A percentile compares a stretch with the other conserved stretches of the same genome.
phyloP scores from a whole-genome alignment of 768 basidiomycete genomes.

The Russula vinacea region DNA sequence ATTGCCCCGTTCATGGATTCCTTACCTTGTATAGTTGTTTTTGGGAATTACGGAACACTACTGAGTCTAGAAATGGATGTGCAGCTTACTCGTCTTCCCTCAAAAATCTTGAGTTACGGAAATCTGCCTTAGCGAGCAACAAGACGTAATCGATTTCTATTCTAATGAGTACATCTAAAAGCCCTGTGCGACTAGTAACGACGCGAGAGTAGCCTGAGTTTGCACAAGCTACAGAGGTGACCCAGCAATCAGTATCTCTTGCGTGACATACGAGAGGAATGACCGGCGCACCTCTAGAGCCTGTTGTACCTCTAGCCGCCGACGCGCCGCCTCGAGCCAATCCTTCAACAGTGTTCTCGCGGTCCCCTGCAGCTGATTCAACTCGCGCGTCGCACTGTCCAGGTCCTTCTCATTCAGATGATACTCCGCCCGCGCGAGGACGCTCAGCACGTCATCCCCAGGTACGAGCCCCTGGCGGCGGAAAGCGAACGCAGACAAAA shows the following conservation, averaged over 20 bases:
- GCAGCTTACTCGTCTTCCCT: neutral
- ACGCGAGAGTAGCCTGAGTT: constrained; percentile 78
- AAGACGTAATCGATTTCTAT: neutral
- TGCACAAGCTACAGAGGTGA: constrained; percentile 60
- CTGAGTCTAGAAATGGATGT: neutral
- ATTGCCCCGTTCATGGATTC: neutral
- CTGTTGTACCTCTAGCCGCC: constrained; percentile 86
- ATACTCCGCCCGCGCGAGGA: constrained; percentile 84
- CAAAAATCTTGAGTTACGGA: too few species aligned
- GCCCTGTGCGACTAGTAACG: constrained; percentile 62
- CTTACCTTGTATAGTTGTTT: neutral
- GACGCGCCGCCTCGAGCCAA: constrained; percentile 88
- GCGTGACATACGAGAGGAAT: neutral
- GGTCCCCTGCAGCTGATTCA: constrained; percentile 85
- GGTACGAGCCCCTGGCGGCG: constrained; percentile 72
- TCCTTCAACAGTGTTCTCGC: constrained; percentile 72
- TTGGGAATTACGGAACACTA: neutral
- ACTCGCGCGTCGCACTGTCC: constrained; percentile 82
- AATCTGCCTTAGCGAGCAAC: neutral
- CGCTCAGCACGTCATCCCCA: constrained; percentile 82
- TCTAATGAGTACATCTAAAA: constrained; percentile 19
- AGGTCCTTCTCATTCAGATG: constrained; percentile 90
- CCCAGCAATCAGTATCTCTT: constrained; percentile 21
- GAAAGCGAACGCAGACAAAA: constrained; percentile 74
- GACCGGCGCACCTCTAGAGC: constrained; percentile 68